These are phyloP conservation scores for Purpureocillium takamizusanense DNA, from an alignment of 2,329 filamentous ascomycete genomes.

Conservation along the genomic window DNA sequence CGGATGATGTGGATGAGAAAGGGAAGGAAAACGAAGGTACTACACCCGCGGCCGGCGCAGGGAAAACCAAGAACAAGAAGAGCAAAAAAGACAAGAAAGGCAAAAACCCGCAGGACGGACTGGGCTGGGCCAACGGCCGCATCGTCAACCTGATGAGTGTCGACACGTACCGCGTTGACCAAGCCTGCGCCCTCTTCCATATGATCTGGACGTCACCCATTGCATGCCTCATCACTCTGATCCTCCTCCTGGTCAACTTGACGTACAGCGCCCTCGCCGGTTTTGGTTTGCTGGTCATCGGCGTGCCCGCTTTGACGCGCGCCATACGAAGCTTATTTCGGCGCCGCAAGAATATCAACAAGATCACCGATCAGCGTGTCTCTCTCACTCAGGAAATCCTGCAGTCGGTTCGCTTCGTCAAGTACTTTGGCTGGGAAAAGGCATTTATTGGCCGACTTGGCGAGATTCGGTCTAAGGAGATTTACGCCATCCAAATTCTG, in stretches of 20 bases:
- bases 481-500: constrained; percentile 74
- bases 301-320: constrained; percentile 66
- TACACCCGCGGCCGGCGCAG: background rate
- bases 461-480: constrained; percentile 66
- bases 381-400: constrained; percentile 88
- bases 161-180: constrained; percentile 87
- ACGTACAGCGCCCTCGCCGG: constrained; percentile 85
- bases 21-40: background rate
- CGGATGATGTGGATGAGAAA: constrained; percentile 36
- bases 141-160: constrained; percentile 93
- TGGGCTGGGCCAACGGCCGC: constrained; percentile 86
- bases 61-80: constrained; percentile 24
- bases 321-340: constrained; percentile 70
- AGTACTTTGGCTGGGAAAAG: constrained; percentile 92
- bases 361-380: constrained; percentile 86
- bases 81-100: constrained; percentile 30
- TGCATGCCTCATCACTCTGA: constrained; percentile 66
- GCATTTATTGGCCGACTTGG: constrained; percentile 73
- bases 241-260: constrained; percentile 76
- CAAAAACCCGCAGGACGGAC: constrained; percentile 45
- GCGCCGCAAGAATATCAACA: constrained; percentile 76
- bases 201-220: constrained; percentile 83
- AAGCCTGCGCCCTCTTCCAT: constrained; percentile 82
- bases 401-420: constrained; percentile 86
- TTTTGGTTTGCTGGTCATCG: constrained; percentile 71